Base-by-base conservation (phyloP, 2,329 filamentous ascomycete genomes). In the Aspergillus fumigatiaffinis region DNA sequence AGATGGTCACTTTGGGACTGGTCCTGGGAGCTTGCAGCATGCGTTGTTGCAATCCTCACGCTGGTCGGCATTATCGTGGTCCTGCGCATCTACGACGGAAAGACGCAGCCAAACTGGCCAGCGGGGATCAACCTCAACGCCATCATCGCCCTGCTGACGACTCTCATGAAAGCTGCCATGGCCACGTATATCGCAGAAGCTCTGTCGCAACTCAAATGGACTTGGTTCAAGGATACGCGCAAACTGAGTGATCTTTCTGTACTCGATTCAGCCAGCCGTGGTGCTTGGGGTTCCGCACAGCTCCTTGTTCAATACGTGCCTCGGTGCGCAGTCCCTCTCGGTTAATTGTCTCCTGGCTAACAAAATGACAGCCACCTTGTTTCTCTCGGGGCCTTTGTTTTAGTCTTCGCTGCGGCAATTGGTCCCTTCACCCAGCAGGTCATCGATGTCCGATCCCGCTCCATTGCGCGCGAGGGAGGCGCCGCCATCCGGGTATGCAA, bases 141-240 rank as follows among this genome's bases (percentile, higher is more conserved):
- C 0, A 51, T 73, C 35, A 51, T 74, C 0, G 72, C 72, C 0
- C 50, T 73, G 3, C 55, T 73, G 14, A 60, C 61, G 21, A 68
- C 63, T 3, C 53, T 70, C 14, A 66, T 71, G 61, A 72, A 72
- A 56, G 65, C 67, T 1, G 60, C 67, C 7, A 63, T 75, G 57
- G 59, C 68, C 8, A 66, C 71, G 25, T 61, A 67, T 2, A 61
- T 72, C 23, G 65, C 65, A 2, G 70, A 73, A 53, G 64, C 58
- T 12, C 50, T 74, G 21, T 66, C 67, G 12, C 72, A 73, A 52
- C 56, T 73, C 8, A 74, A 75, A 57, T 74, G 71, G 71, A 63
- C 68, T 2, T 74, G 71, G 70, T 74, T 73, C 50, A 63, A 57
- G 51, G 52, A 55, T 32, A 48, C 59, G 20, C 64, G 66, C 41